These are phyloP conservation scores for Metschnikowia baotianmanensis DNA, from an alignment of 805 yeast species.

Conservation along the genomic window DNA sequence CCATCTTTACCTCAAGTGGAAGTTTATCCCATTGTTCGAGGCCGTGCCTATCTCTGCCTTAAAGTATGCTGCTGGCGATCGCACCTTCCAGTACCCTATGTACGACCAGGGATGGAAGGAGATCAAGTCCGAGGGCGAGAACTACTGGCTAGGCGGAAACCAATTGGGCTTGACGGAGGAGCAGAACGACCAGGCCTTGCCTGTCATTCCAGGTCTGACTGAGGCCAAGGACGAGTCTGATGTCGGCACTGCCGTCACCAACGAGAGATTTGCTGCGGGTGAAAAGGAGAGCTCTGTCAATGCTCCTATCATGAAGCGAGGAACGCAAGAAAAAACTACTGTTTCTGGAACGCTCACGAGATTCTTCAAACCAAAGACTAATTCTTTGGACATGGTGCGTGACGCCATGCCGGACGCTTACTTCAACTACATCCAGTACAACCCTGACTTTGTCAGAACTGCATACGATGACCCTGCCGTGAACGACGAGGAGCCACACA, in stretches of 20 bases:
- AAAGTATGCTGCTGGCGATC: slow-evolving; percentile 44
- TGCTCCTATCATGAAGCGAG: slow-evolving; percentile 3
- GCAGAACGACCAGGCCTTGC: slow-evolving; percentile 16
- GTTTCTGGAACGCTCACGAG: slow-evolving; percentile 12
- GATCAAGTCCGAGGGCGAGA: slow-evolving; percentile 50
- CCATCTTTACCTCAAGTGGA: slow-evolving; percentile 58
- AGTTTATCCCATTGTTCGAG: slow-evolving; percentile 62
- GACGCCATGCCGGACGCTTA: slow-evolving; percentile 41
- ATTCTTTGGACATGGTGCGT: slow-evolving; percentile 47
- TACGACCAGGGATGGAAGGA: slow-evolving; percentile 65
- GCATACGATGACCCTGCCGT: slow-evolving; percentile 59
- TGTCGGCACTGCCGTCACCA: slow-evolving; percentile 9
- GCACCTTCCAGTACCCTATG: slow-evolving; percentile 51
- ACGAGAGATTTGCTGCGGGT: slow-evolving; percentile 9
- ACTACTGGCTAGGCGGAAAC: slow-evolving; percentile 45
- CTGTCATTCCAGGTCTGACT: slow-evolving; percentile 6
- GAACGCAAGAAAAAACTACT: slow-evolving; percentile 1
- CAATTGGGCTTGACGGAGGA: slow-evolving; percentile 33
- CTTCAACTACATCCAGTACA: slow-evolving; percentile 41
- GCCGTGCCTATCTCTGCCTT: slow-evolving; percentile 68
- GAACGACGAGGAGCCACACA: slow-evolving; percentile 53
- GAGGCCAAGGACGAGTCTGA: slow-evolving; percentile 16
- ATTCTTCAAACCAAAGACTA: slow-evolving; percentile 46
- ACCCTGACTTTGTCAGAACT: slow-evolving; percentile 37
- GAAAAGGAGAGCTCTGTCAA: slow-evolving; percentile 5